These are phyloP conservation scores for Aureobasidium sp. DNA, from an alignment of 2,329 filamentous ascomycete species.

Conservation along the genomic window DNA sequence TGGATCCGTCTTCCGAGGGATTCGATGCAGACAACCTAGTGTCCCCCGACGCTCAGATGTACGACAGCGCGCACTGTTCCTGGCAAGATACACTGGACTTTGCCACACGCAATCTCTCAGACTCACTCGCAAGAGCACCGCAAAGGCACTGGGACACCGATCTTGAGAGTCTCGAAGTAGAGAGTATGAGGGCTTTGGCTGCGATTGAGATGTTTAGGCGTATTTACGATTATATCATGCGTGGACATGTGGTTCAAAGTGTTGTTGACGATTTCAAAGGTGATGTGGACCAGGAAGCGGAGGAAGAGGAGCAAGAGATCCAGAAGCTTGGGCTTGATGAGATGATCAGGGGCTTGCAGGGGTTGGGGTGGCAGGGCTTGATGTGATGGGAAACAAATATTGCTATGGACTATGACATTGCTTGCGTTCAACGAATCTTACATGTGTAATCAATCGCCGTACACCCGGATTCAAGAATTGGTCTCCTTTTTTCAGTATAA, in stretches of 20 bases:
- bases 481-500: too few species aligned
- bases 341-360: neutral
- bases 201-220: neutral
- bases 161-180: neutral
- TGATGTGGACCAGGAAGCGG: neutral
- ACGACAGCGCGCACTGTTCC: neutral
- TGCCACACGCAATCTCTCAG: neutral
- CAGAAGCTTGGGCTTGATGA: neutral
- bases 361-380: neutral
- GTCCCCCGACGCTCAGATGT: neutral
- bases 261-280: neutral
- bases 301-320: neutral
- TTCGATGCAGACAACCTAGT: neutral
- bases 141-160: neutral
- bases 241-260: neutral
- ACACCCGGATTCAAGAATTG: too few species aligned
- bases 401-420: neutral
- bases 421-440: too few species aligned
- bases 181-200: neutral
- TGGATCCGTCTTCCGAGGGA: neutral
- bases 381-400: neutral
- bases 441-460: too few species aligned
- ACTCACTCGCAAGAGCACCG: neutral
- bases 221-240: neutral
- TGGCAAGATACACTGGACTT: conserved; percentile 7